phyloP scores from a whole-genome alignment of 1,284 basidiomycete species.

The Trichosporon coremiiforme region DNA sequence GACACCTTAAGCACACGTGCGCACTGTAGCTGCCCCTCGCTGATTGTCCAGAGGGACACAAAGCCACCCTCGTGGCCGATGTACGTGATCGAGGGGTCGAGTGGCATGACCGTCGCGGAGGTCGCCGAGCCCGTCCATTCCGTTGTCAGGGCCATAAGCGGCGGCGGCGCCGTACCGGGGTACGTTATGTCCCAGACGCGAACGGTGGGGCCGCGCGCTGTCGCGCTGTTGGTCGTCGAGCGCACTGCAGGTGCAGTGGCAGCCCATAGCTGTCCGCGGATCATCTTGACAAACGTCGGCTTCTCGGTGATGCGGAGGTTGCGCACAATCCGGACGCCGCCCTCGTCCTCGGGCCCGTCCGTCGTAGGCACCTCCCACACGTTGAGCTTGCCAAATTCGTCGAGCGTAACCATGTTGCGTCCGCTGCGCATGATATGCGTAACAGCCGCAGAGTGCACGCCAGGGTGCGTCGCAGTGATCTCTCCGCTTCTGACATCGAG shows the following conservation, averaged over 20 bases:
- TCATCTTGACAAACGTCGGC: conserved; percentile 72
- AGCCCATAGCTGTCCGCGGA: conserved; percentile 79
- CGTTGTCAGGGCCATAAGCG: conserved; percentile 60
- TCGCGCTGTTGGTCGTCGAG: conserved; percentile 52
- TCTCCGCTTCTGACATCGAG: conserved; percentile 68
- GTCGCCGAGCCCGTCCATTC: conserved; percentile 71
- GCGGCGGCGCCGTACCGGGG: conserved; percentile 53
- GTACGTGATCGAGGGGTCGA: conserved; percentile 69
- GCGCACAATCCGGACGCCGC: conserved; percentile 59
- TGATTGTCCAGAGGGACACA: conserved; percentile 70
- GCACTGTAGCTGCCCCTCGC: conserved; percentile 40
- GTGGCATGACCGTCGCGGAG: conserved; percentile 73
- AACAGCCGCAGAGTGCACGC: conserved; percentile 68
- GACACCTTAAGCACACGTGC: conserved; percentile 66
- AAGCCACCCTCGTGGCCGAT: conserved; percentile 93
- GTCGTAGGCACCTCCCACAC: conserved; percentile 62
- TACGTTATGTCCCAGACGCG: conserved; percentile 70
- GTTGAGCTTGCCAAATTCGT: conserved; percentile 78
- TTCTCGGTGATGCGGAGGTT: conserved; percentile 76
- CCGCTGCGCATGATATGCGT: conserved; percentile 72
- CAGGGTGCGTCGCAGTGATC: conserved; percentile 63
- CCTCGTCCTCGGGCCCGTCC: conserved; percentile 26
- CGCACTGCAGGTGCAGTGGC: conserved; percentile 54
- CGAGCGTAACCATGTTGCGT: conserved; percentile 71
- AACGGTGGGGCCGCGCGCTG: conserved; percentile 68